Evolutionary conservation across 345 rosid genomes (phyloP).

Genomic region (Clausena lansium): DNA sequence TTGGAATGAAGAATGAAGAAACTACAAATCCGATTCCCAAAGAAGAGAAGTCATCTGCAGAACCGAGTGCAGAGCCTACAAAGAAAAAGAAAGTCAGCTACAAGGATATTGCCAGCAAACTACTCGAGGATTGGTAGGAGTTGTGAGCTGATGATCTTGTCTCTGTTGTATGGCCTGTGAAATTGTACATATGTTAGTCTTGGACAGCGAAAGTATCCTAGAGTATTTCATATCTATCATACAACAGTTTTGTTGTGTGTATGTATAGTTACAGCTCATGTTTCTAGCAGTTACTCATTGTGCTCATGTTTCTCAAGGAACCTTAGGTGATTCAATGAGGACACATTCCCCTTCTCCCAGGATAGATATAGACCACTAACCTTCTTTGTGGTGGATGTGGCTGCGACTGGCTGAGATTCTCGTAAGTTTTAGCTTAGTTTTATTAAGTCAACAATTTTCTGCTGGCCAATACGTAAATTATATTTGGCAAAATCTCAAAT

Average conservation of each 20-base stretch:
- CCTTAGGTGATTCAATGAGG: no score
- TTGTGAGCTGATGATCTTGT: background rate
- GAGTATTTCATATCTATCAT: background rate
- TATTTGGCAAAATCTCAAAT: background rate
- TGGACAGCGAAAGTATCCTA: background rate
- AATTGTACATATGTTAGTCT: background rate
- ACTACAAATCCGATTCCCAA: conserved; percentile 11
- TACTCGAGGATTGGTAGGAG: conserved; percentile 60
- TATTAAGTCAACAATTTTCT: background rate
- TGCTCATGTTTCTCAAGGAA: background rate
- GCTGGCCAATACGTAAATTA: background rate
- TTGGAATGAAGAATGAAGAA: conserved; percentile 43
- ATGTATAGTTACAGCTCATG: background rate
- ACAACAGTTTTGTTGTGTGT: background rate
- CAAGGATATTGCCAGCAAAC: conserved; percentile 60
- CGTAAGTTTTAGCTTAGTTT: background rate
- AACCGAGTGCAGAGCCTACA: conserved; percentile 21
- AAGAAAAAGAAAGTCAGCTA: conserved; percentile 93
- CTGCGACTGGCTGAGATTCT: background rate
- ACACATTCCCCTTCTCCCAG: no score
- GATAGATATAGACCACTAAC: no score
- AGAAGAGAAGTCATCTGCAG: conserved; percentile 24
- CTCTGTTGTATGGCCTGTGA: background rate
- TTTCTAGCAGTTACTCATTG: background rate
- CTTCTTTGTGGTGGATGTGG: background rate